phyloP scores from a whole-genome alignment of 108 stramenopile species.

The Licmophora abbreviata region DNA sequence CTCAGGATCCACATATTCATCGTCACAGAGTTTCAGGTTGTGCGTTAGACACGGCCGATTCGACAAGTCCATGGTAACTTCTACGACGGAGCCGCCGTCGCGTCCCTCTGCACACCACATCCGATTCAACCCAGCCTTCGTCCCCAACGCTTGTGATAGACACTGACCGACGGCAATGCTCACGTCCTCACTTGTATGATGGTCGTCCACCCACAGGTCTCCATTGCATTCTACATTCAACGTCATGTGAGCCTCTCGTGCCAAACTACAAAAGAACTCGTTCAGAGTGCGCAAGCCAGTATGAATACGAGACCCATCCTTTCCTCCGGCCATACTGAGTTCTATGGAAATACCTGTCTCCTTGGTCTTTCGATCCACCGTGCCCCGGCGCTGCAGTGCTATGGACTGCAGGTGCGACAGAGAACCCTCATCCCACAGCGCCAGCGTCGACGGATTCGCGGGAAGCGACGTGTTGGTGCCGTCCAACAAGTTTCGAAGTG shows the following conservation, averaged over 20 bases:
- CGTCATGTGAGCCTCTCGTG: conserved; percentile 56
- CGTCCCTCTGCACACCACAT: conserved; percentile 62
- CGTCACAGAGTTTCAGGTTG: conserved; percentile 31
- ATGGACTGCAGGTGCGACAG: conserved; percentile 30
- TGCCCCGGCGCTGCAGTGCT: conserved; percentile 39
- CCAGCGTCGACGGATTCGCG: conserved; percentile 7
- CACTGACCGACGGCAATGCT: conserved; percentile 88
- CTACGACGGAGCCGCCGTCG: conserved; percentile 34
- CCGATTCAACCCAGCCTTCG: conserved; percentile 81
- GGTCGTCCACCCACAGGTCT: conserved; percentile 94
- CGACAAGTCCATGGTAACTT: conserved; percentile 79
- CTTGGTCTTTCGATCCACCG: conserved; percentile 62
- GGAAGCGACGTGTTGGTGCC: conserved; percentile 25
- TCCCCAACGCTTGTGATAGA: conserved; percentile 73
- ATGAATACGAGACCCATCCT: conserved; percentile 29
- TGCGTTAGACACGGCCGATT: conserved; percentile 76
- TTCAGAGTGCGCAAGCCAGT: conserved; percentile 85
- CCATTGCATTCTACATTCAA: conserved; percentile 68
- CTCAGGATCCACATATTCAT: conserved; percentile 28
- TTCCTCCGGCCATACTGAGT: conserved; percentile 39
- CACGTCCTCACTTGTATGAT: conserved; percentile 95
- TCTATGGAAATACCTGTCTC: conserved; percentile 69
- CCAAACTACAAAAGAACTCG: conserved; percentile 61
- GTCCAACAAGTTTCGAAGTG: conserved; percentile 67
- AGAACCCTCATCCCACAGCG: conserved; percentile 41